A percentile compares a stretch with the other conserved stretches of the same genome.
Evolutionary conservation across 2,329 filamentous ascomycete genomes (phyloP).

Genomic region (Rutstroemia sydowiana): DNA sequence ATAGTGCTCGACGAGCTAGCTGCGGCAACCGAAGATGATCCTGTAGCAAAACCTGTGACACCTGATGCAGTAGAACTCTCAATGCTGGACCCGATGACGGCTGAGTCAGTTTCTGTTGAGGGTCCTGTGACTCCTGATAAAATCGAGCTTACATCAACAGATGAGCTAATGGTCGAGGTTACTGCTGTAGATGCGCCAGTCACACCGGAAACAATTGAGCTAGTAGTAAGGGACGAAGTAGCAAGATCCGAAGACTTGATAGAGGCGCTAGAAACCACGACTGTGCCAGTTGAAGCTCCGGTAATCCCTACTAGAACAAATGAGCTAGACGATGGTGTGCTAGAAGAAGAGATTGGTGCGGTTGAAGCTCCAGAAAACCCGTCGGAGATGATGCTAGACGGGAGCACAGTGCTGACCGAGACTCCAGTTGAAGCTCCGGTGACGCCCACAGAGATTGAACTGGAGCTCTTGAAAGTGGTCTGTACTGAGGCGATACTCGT

Average conservation of each 20-base stretch:
- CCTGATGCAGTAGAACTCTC: no score
- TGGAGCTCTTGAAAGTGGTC: not conserved
- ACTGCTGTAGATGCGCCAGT: not conserved
- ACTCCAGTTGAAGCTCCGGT: not conserved
- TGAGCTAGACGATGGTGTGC: not conserved
- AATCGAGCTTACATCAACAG: not conserved
- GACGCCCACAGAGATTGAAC: not conserved
- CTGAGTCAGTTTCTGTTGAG: no score
- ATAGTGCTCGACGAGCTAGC: no score
- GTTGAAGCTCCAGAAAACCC: not conserved
- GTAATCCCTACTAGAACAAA: slow-evolving; percentile 1
- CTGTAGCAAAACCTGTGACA: no score
- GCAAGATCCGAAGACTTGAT: no score
- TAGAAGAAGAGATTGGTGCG: not conserved
- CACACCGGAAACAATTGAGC: not conserved
- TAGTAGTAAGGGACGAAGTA: not conserved
- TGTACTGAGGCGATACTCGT: not conserved
- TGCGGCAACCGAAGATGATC: no score
- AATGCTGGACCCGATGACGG: no score
- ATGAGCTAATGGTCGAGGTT: not conserved
- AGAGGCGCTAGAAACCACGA: not conserved
- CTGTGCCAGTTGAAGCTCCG: not conserved
- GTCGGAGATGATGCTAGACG: not conserved
- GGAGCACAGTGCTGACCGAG: not conserved
- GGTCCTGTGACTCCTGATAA: no score